Evolutionary conservation across 140 eudicot species (phyloP).

Genomic region (Cichorium intybus): DNA sequence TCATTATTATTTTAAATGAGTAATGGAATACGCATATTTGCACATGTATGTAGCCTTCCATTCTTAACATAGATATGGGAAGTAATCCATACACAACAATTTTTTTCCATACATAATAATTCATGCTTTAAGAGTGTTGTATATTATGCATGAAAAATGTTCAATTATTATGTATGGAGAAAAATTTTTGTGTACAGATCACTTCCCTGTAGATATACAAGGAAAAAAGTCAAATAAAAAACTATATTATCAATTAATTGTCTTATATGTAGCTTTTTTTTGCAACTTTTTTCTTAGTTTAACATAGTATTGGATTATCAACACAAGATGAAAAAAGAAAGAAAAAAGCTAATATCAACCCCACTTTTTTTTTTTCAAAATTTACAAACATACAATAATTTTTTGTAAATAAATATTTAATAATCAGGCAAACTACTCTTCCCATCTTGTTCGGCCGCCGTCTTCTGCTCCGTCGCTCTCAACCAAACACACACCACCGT

Average conservation of each 20-base stretch:
- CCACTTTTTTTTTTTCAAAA: background rate
- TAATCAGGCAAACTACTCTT: background rate
- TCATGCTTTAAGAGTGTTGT: too few relatives aligned
- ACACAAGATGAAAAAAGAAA: background rate
- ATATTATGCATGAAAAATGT: too few relatives aligned
- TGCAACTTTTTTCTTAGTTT: background rate
- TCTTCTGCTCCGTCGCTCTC: constrained; percentile 9
- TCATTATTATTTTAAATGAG: too few relatives aligned
- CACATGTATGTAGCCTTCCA: too few relatives aligned
- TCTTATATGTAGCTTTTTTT: background rate
- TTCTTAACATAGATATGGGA: too few relatives aligned
- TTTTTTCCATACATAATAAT: too few relatives aligned
- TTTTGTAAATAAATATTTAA: too few relatives aligned
- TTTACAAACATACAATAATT: background rate
- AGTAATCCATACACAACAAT: too few relatives aligned
- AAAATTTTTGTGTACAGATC: too few relatives aligned
- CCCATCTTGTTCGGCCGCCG: background rate
- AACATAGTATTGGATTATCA: background rate
- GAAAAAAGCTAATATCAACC: background rate
- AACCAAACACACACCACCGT: constrained; percentile 15
- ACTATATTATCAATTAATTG: background rate
- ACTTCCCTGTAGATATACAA: too few relatives aligned
- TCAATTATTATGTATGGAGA: too few relatives aligned
- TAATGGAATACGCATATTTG: too few relatives aligned
- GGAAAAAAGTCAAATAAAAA: background rate